phyloP scores from a whole-genome alignment of 2,329 filamentous ascomycete genomes.

The Cordyceps sp. region DNA sequence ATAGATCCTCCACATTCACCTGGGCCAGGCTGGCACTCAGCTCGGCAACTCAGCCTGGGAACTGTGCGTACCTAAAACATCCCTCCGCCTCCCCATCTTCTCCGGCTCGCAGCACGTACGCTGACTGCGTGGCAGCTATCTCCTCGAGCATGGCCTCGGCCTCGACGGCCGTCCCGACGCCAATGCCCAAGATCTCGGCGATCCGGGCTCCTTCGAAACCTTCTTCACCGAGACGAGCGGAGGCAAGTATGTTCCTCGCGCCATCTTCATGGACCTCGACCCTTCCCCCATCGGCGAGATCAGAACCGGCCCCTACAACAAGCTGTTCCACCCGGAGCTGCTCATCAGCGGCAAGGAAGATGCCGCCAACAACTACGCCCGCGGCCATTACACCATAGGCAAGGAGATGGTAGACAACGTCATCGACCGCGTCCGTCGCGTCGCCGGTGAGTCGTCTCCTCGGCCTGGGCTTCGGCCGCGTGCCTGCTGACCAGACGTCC shows the following conservation, averaged over 20 bases:
- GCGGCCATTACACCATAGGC: constrained; percentile 61
- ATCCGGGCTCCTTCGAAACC: constrained; percentile 51
- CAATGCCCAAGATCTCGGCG: constrained; percentile 39
- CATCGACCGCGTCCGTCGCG: constrained; percentile 52
- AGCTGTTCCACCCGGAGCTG: constrained; percentile 57
- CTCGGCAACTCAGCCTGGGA: constrained; percentile 63
- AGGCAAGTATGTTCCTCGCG: constrained; percentile 57
- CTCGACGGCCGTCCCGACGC: constrained; percentile 47
- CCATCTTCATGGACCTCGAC: constrained; percentile 58
- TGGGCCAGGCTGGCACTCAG: constrained; percentile 56
- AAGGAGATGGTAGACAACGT: constrained; percentile 61
- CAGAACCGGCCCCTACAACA: constrained; percentile 48
- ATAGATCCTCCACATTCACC: constrained; percentile 46
- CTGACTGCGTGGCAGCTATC: constrained; percentile 34
- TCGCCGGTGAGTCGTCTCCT: constrained; percentile 35
- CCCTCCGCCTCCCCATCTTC: constrained; percentile 3
- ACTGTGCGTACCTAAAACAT: constrained; percentile 37
- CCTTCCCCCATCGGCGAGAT: constrained; percentile 61
- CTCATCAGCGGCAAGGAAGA: constrained; percentile 62
- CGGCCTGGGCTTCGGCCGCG: not conserved
- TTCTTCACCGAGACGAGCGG: constrained; percentile 59
- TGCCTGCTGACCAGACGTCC: not conserved
- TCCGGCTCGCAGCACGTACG: not conserved
- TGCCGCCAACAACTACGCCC: constrained; percentile 63
- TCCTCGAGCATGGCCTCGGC: constrained; percentile 55